Evolutionary conservation across 129 eudicot genomes (phyloP), one percentile per base, ranked within the genome.

Genomic region (Helianthus tuberosus): DNA sequence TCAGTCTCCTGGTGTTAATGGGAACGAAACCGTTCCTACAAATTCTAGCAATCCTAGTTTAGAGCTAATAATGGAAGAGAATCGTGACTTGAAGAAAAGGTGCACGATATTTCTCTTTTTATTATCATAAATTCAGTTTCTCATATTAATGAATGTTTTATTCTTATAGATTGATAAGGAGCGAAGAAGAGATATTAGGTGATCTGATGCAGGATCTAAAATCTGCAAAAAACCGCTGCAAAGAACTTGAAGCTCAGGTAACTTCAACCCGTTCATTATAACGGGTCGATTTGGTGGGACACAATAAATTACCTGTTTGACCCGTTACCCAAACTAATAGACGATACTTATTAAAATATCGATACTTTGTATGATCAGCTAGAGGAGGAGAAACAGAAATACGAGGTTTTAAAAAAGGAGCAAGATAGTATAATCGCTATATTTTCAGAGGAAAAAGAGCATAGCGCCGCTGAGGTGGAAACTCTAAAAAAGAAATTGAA

Each of bases 401-500:
- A 78, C 36, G 85, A 90, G 68, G 79, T 54, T 14, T 66, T 86
- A 44, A 83, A 60, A 81, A 82, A 73, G 84, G 97, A 94, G 77
- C 96, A 94, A 59, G 96, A 88, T 9, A 79, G 79, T 75, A 75
- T 94, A 35, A 82, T 86, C 6, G 91, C 88, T 14, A 68, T 86
- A 68, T 85, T 91, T 82, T 39, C 93, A 1, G 97, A 94, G 78
- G 99, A 94, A 80, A 81, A 90, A 74, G 82, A 58, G 72, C 96
- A 91, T 25, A 89, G 91, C 35, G 91, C 86, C 41, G 41, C 15
- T 2, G 98, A 93, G 83, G 96, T 88, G 75, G 89, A 84, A 35
- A 67, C 48, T 15, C 68, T 89, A 82, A 86, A 84, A 61, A 86
- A 84, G 76, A 93, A 83, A 75, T 44, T 93, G 76, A 84, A 88